A percentile compares a stretch with the other conserved stretches of the same genome.
Evolutionary conservation across 2,329 filamentous ascomycete species (phyloP).

Genomic region (Botrytis hyacinthi): DNA sequence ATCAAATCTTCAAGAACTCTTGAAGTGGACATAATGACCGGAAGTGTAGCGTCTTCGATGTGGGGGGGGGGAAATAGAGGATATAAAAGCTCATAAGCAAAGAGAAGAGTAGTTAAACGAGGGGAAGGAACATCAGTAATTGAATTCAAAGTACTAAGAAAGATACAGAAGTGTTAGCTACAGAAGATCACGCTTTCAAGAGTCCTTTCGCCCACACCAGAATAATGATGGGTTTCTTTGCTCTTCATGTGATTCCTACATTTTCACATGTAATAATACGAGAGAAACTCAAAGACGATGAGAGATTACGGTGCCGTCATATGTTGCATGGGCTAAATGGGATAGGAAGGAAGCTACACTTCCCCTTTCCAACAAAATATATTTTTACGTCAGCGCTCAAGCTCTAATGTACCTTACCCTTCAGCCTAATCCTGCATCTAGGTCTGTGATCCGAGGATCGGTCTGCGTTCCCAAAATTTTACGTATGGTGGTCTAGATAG

Average conservation of each 20-base stretch:
- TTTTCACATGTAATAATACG: not conserved
- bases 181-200: not conserved
- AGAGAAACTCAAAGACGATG: rapidly evolving
- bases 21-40: not conserved
- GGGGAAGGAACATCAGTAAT: not conserved
- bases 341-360: not conserved
- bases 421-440: not conserved
- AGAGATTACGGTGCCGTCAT: not conserved
- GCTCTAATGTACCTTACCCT: not conserved
- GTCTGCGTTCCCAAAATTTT: not conserved
- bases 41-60: not conserved
- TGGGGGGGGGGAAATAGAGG: rapidly evolving
- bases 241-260: not conserved
- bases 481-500: not conserved
- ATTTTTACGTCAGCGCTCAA: not conserved
- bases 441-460: not conserved
- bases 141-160: not conserved
- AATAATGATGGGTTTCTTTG: not conserved
- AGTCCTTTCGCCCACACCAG: not conserved
- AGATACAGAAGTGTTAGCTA: not conserved
- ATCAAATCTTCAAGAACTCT: not conserved
- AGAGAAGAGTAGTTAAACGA: not conserved
- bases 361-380: not conserved
- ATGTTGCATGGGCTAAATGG: not conserved
- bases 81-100: rapidly evolving